A percentile compares a stretch with the other conserved stretches of the same genome.
Evolutionary conservation across 305 asterid genomes (phyloP).

Genomic region (Solanum chacoense): DNA sequence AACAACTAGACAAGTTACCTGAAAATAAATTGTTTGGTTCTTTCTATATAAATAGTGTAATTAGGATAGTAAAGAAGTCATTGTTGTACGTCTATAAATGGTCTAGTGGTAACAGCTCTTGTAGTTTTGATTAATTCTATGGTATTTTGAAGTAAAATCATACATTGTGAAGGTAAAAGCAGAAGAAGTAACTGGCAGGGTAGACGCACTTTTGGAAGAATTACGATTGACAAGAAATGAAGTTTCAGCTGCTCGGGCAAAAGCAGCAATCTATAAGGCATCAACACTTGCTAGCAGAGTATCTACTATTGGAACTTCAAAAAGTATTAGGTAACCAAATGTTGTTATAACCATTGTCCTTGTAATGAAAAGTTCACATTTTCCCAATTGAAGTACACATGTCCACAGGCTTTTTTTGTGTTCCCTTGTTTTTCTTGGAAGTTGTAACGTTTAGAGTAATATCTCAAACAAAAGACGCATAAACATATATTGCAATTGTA

Average conservation of each 20-base stretch:
- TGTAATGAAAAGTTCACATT: not conserved
- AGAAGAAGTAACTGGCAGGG: conserved; percentile 72
- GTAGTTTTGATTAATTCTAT: not conserved
- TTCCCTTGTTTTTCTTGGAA: not conserved
- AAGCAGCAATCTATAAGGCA: conserved; percentile 85
- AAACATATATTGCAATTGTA: not conserved
- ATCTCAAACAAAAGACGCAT: not conserved
- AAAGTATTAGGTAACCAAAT: conserved; percentile 37
- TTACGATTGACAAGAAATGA: conserved; percentile 58
- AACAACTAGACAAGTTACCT: not conserved
- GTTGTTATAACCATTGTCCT: not conserved
- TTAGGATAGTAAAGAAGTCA: not conserved
- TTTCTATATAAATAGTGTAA: not conserved
- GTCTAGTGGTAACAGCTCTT: not conserved
- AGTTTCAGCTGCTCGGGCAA: conserved; percentile 65
- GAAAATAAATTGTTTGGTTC: not conserved
- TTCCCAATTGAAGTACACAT: not conserved
- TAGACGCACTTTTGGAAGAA: conserved; percentile 72
- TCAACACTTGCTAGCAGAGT: conserved; percentile 47
- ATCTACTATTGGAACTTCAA: conserved; percentile 46
- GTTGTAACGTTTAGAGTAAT: not conserved
- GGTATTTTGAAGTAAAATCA: not conserved
- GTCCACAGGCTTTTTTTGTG: not conserved
- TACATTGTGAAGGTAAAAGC: conserved; percentile 54
- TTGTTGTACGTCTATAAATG: not conserved